A percentile compares a stretch with the other conserved stretches of the same genome.
Conservation (phyloP, 768 basidiomycete genomes). For the Pleurotus cornucopiae region DNA sequence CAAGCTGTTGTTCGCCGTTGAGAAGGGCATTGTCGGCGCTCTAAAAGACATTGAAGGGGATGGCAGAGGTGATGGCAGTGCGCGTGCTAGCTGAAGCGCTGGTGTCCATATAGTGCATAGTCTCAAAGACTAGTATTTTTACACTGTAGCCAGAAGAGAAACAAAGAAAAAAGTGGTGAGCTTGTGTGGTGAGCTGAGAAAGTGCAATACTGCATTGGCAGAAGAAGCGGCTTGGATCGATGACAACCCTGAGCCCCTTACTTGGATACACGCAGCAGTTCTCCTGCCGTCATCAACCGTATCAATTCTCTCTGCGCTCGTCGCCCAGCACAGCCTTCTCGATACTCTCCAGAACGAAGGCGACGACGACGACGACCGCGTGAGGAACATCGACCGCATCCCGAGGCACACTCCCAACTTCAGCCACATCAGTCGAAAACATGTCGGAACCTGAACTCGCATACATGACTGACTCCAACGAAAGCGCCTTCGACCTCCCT, state of each 20-base stretch:
- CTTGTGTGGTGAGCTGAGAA: conserved; percentile 8
- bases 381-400: conserved; percentile 2
- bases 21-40: conserved; percentile 52
- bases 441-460: conserved; percentile 76
- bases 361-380: neutral
- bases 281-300: conserved; percentile 17
- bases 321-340: neutral
- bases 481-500: conserved; percentile 74
- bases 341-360: neutral
- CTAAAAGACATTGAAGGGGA: conserved; percentile 32
- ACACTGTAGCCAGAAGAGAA: neutral
- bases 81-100: neutral
- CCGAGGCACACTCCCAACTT: conserved; percentile 16
- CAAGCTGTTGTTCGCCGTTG: conserved; percentile 48
- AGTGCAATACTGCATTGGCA: conserved; percentile 10
- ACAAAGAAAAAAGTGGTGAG: neutral
- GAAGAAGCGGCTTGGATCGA: conserved; percentile 15
- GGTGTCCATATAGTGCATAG: neutral
- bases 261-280: conserved; percentile 20
- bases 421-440: conserved; percentile 22
- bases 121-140: too few species aligned
- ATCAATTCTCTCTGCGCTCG: conserved; percentile 2
- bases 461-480: conserved; percentile 75
- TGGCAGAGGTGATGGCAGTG: neutral
- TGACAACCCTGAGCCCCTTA: conserved; percentile 23